Percentiles rank a stretch among this genome's conserved stretches.
Evolutionary conservation across 1,139 yeast species (phyloP).

Genomic region (Candida sp.): DNA sequence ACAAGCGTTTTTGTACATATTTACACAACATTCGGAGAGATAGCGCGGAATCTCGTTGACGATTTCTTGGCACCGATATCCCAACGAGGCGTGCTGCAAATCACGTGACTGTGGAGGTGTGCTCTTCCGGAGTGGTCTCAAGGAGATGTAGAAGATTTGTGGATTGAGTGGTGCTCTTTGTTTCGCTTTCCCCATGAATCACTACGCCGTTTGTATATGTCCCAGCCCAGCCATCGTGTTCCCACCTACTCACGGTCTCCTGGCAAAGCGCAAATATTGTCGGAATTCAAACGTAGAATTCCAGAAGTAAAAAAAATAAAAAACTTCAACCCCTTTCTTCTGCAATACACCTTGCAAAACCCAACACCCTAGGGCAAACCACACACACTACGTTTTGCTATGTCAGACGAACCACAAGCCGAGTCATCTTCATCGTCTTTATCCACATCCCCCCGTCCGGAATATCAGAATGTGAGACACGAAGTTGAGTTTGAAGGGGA

Average conservation of each 20-base stretch:
- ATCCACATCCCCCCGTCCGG: not conserved
- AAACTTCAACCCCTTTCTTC: not conserved
- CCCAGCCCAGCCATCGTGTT: not conserved
- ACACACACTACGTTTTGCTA: not conserved
- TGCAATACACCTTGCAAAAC: not conserved
- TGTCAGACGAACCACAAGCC: not conserved
- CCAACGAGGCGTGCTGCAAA: not conserved
- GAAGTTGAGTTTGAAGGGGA: slow-evolving; percentile 30
- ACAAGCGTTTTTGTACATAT: too few species aligned
- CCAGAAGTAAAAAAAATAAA: not conserved
- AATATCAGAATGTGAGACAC: slow-evolving; percentile 7
- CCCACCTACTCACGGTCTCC: not conserved
- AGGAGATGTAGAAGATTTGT: not conserved
- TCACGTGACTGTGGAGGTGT: not conserved
- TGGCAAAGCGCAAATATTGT: not conserved
- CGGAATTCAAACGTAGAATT: not conserved
- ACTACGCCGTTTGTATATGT: too few species aligned
- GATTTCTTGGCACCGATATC: not conserved
- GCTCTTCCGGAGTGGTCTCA: not conserved
- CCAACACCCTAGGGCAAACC: too few species aligned
- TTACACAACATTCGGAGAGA: too few species aligned
- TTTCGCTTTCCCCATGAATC: too few species aligned
- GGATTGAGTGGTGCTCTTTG: too few species aligned
- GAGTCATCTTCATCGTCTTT: not conserved
- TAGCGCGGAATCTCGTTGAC: too few species aligned